Evolutionary conservation across 495 filamentous ascomycete species (phyloP).

Genomic region (Gamarada debralockiae): DNA sequence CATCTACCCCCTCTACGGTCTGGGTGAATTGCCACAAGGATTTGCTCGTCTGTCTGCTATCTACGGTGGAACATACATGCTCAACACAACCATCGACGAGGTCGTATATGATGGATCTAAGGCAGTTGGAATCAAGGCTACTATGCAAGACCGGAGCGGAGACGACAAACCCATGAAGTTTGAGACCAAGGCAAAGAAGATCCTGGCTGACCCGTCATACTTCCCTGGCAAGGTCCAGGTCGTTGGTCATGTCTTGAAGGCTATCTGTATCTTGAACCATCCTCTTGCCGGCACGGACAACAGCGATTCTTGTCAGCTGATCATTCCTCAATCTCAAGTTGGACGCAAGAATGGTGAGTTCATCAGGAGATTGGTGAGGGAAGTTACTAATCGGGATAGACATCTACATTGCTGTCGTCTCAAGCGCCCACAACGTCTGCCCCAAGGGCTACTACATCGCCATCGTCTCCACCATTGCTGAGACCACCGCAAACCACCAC

Average conservation of each 20-base stretch:
- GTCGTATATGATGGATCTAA: constrained; percentile 76
- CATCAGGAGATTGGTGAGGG: background rate
- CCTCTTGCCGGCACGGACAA: constrained; percentile 83
- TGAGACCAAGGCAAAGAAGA: constrained; percentile 91
- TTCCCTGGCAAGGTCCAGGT: constrained; percentile 86
- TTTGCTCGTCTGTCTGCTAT: constrained; percentile 97
- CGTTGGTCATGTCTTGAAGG: constrained; percentile 85
- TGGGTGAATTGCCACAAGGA: constrained; percentile 96
- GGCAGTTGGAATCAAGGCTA: constrained; percentile 91
- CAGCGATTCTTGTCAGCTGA: constrained; percentile 88
- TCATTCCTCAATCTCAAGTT: constrained; percentile 96
- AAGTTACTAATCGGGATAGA: constrained; percentile 45
- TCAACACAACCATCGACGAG: constrained; percentile 92
- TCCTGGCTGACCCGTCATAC: constrained; percentile 94
- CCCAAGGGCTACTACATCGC: constrained; percentile 99
- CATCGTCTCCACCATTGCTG: constrained; percentile 96
- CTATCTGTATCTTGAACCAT: constrained; percentile 96
- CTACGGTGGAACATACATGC: constrained; percentile 98
- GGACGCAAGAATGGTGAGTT: constrained; percentile 84
- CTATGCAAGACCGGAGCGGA: constrained; percentile 80
- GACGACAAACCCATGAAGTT: constrained; percentile 81
- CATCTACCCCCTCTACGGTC: constrained; percentile 97
- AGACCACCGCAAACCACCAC: constrained; percentile 88
- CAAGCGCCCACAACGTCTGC: constrained; percentile 95
- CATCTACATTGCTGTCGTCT: constrained; percentile 97